Percentiles rank a stretch among this genome's conserved stretches.
Evolutionary conservation across 2,329 filamentous ascomycete genomes (phyloP).

Genomic region (Trichoderma arundinaceum): DNA sequence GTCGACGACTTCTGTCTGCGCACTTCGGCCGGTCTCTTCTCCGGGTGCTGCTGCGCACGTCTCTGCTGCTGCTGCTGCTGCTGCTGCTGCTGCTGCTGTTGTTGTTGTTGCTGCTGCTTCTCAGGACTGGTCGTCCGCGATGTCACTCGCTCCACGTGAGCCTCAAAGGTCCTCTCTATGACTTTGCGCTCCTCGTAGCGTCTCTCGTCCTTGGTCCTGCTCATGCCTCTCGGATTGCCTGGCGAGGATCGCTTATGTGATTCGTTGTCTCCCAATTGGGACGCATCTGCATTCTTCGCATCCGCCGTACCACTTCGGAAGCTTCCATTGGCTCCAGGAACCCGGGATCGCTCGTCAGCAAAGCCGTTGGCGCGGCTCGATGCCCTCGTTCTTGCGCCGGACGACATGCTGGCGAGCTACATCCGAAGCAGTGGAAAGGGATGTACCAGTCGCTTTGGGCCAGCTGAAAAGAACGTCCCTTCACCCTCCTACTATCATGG

Average conservation of each 20-base stretch:
- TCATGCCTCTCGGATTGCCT: constrained; percentile 59
- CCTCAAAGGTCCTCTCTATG: constrained; percentile 62
- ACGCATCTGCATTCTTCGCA: constrained; percentile 46
- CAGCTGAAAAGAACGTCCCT: neutral
- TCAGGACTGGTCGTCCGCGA: constrained; percentile 65
- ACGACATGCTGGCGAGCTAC: constrained; percentile 51
- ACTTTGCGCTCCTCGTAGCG: constrained; percentile 58
- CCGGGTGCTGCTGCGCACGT: constrained; percentile 35
- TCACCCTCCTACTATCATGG: constrained; percentile 1
- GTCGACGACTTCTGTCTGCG: constrained; percentile 50
- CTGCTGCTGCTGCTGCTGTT: constrained; percentile 52
- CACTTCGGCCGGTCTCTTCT: constrained; percentile 48
- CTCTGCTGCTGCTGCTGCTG: constrained; percentile 44
- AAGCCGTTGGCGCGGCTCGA: constrained; percentile 52
- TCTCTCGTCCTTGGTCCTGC: constrained; percentile 51
- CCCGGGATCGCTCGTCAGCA: constrained; percentile 47
- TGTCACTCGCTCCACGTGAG: constrained; percentile 67
- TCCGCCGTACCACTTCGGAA: constrained; percentile 47
- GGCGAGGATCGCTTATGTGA: constrained; percentile 65
- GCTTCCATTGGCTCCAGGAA: constrained; percentile 43
- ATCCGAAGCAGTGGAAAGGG: constrained; percentile 39
- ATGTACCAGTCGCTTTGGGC: neutral
- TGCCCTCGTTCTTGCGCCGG: constrained; percentile 47
- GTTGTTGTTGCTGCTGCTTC: constrained; percentile 54
- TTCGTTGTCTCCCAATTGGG: constrained; percentile 45